These are phyloP conservation scores for Leccinum pellstonianum DNA, from an alignment of 768 basidiomycete species.

Conservation along the genomic window DNA sequence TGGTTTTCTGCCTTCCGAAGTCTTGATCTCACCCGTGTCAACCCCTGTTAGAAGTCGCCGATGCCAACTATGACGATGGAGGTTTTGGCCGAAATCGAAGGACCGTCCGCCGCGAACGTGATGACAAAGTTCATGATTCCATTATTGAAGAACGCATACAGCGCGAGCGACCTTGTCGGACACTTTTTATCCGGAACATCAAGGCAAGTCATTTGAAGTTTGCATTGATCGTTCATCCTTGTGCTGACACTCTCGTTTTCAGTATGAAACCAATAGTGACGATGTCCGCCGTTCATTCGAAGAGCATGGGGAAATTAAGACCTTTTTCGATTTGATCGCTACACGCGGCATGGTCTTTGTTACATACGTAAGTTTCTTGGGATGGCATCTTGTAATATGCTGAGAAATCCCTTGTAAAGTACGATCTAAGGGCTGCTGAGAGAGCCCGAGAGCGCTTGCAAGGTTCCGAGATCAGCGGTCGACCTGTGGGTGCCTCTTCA, in stretches of 20 bases:
- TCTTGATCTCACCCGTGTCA: slow-evolving; percentile 40
- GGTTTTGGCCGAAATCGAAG: slow-evolving; percentile 47
- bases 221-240: slow-evolving; percentile 4
- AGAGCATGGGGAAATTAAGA: slow-evolving; percentile 94
- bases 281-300: slow-evolving; percentile 85
- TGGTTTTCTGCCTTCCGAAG: slow-evolving; percentile 47
- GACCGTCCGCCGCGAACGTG: slow-evolving; percentile 67
- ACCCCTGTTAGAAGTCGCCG: slow-evolving; percentile 62
- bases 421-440: slow-evolving; percentile 89
- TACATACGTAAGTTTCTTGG: slow-evolving; percentile 77
- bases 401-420: slow-evolving; percentile 48
- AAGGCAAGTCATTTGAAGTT: slow-evolving; percentile 66
- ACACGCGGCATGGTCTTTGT: slow-evolving; percentile 99
- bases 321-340: slow-evolving; percentile 92
- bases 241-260: slow-evolving; percentile 19
- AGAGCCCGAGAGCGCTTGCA: slow-evolving; percentile 89
- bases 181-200: slow-evolving; percentile 96
- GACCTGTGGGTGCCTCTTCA: slow-evolving; percentile 70
- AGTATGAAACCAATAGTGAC: slow-evolving; percentile 90
- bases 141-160: slow-evolving; percentile 94
- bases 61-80: slow-evolving; percentile 55
- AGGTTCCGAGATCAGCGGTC: slow-evolving; percentile 80
- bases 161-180: slow-evolving; percentile 92
- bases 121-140: slow-evolving; percentile 87
- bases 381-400: slow-evolving; percentile 9